phyloP scores from a whole-genome alignment of 2,329 filamentous ascomycete species.

The Dactylella cylindrospora region DNA sequence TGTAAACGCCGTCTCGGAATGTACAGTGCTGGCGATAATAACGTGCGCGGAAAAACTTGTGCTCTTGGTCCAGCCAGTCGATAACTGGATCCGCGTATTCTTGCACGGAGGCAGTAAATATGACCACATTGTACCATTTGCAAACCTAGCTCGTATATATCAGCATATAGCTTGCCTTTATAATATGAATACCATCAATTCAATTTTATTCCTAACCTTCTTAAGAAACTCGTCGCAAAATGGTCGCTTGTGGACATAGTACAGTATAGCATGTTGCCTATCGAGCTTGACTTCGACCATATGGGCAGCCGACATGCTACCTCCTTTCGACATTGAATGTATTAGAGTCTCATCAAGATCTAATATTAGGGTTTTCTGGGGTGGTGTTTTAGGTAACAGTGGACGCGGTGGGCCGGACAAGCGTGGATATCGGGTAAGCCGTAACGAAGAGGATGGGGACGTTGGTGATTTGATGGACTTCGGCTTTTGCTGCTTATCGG shows the following conservation, averaged over 20 bases:
- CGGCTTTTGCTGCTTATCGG: slow-evolving; percentile 69
- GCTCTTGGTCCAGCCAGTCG: slow-evolving; percentile 95
- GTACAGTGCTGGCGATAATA: slow-evolving; percentile 99
- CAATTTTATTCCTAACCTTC: slow-evolving; percentile 58
- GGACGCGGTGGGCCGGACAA: slow-evolving; percentile 86
- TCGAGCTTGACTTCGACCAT: slow-evolving; percentile 97
- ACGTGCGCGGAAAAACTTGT: slow-evolving; percentile 89
- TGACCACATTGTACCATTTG: slow-evolving; percentile 97
- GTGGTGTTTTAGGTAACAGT: slow-evolving; percentile 82
- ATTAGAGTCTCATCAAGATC: slow-evolving; percentile 97
- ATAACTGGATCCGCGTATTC: slow-evolving; percentile 99
- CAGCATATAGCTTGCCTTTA: neutral
- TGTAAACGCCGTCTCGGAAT: slow-evolving; percentile 90
- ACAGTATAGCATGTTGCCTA: slow-evolving; percentile 90
- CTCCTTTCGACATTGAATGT: slow-evolving; percentile 95
- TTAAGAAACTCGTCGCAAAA: slow-evolving; percentile 95
- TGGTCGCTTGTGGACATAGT: slow-evolving; percentile 97
- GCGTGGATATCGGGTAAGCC: slow-evolving; percentile 84
- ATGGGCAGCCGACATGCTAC: slow-evolving; percentile 91
- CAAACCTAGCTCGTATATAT: slow-evolving; percentile 61
- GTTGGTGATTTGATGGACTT: slow-evolving; percentile 91
- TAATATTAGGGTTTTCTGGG: slow-evolving; percentile 92
- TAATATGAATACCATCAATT: neutral
- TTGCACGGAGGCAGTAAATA: slow-evolving; percentile 96
- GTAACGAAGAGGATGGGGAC: slow-evolving; percentile 68